Evolutionary conservation across 2,329 filamentous ascomycete species (phyloP).

Genomic region (Sphaerulina populicola): DNA sequence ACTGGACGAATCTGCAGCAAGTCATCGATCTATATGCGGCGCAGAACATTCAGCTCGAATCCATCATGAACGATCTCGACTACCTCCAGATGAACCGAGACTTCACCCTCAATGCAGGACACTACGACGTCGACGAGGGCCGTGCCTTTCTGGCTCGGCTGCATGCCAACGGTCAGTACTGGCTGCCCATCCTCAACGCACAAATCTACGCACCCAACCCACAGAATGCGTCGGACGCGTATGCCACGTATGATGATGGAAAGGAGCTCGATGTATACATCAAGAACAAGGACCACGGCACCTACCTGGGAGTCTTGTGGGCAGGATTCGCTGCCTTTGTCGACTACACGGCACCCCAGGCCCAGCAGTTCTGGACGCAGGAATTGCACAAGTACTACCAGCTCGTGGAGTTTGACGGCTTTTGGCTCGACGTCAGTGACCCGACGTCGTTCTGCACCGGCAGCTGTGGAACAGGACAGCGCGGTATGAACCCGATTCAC

Average conservation of each 20-base stretch:
- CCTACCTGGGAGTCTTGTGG: constrained; percentile 25
- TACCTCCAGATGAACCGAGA: constrained; percentile 50
- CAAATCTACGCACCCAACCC: constrained; percentile 61
- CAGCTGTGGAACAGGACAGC: constrained; percentile 18
- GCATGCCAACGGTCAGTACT: constrained; percentile 47
- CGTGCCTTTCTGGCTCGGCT: constrained; percentile 44
- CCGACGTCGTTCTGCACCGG: constrained; percentile 23
- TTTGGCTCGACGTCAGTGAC: constrained; percentile 27
- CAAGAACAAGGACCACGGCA: constrained; percentile 47
- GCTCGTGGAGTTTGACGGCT: constrained; percentile 20
- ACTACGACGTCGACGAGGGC: constrained; percentile 49
- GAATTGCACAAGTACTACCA: constrained; percentile 20
- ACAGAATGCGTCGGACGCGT: constrained; percentile 50
- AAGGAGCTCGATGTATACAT: constrained; percentile 44
- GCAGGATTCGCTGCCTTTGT: constrained; percentile 21
- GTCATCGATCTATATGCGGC: constrained; percentile 45
- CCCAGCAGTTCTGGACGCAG: constrained; percentile 24
- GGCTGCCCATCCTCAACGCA: constrained; percentile 50
- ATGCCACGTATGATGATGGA: constrained; percentile 46
- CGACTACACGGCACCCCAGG: constrained; percentile 20
- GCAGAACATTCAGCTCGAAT: constrained; percentile 41
- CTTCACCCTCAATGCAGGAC: constrained; percentile 48
- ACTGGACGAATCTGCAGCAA: constrained; percentile 57
- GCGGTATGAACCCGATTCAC: constrained; percentile 22
- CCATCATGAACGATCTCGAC: constrained; percentile 35